These are phyloP conservation scores for Colletotrichum sp. DNA, from an alignment of 2,329 filamentous ascomycete genomes.

Conservation along the genomic window DNA sequence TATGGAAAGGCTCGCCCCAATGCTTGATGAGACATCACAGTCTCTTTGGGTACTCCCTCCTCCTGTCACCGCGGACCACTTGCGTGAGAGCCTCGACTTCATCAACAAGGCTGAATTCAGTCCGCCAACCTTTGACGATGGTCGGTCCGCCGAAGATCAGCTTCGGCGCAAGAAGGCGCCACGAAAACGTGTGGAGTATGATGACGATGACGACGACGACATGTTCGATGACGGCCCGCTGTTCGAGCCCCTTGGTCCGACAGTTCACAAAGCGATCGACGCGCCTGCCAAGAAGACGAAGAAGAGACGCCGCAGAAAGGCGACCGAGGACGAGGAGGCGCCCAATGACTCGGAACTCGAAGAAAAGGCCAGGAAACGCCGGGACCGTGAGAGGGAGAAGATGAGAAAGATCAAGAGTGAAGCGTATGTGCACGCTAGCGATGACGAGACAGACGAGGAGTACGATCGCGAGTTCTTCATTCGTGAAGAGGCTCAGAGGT, in stretches of 20 bases:
- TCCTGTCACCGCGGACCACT: conserved; percentile 63
- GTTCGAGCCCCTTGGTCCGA: conserved; percentile 74
- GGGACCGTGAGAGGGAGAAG: conserved; percentile 77
- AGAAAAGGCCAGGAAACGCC: conserved; percentile 64
- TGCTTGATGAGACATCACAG: conserved; percentile 72
- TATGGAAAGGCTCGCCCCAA: conserved; percentile 62
- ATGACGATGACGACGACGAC: conserved; percentile 59
- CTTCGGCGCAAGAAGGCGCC: conserved; percentile 72
- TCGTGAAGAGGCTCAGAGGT: conserved; percentile 63
- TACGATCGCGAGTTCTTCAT: conserved; percentile 77
- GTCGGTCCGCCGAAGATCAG: conserved; percentile 75
- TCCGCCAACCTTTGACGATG: conserved; percentile 79
- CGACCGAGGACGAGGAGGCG: conserved; percentile 46
- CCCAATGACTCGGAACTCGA: conserved; percentile 68
- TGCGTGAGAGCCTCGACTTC: conserved; percentile 72
- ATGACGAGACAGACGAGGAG: conserved; percentile 87
- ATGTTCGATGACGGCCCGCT: conserved; percentile 57
- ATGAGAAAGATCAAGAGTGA: conserved; percentile 82
- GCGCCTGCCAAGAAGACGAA: conserved; percentile 39
- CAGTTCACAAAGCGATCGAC: conserved; percentile 57
- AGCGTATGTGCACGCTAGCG: conserved; percentile 79
- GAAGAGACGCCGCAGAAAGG: conserved; percentile 52
- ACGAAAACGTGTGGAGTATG: conserved; percentile 66
- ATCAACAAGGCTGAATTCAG: conserved; percentile 82
- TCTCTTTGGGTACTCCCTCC: conserved; percentile 81